Conservation (phyloP, 306 rosid species). For the Sophora flavescens region DNA sequence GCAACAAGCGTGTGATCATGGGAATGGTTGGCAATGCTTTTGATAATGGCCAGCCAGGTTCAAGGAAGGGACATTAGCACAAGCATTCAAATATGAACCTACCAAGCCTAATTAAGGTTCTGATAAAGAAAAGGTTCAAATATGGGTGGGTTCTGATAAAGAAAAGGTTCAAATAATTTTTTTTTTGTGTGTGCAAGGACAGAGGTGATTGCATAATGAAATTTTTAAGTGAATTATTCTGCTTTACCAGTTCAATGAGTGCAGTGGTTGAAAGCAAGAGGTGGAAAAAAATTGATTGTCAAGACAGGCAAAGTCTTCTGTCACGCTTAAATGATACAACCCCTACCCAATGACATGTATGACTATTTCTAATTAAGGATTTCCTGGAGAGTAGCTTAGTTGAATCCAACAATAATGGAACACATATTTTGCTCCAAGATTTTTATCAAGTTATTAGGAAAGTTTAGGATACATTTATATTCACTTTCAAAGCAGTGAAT, state of each 20-base stretch:
- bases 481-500: no score
- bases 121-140: no score
- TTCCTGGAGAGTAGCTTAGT: no score
- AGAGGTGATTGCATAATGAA: no score
- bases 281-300: neutral
- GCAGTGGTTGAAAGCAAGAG: slow-evolving; percentile 43
- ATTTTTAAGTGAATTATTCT: no score
- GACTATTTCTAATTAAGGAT: slow-evolving; percentile 11
- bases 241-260: slow-evolving; percentile 6
- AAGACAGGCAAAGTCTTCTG: neutral
- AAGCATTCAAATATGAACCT: slow-evolving; percentile 40
- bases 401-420: neutral
- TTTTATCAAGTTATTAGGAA: neutral
- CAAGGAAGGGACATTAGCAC: slow-evolving; percentile 38
- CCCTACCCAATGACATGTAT: no score
- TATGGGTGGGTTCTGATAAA: no score
- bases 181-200: no score
- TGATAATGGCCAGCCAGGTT: slow-evolving; percentile 35
- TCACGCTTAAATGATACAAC: neutral
- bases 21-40: slow-evolving; percentile 13
- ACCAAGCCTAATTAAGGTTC: slow-evolving; percentile 21
- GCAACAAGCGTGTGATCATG: slow-evolving; percentile 45
- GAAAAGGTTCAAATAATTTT: no score
- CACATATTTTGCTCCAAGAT: neutral
- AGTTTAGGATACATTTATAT: neutral